Base-by-base conservation (phyloP, 192 early-diverging fungal genomes). In the Dissophora ornata region DNA sequence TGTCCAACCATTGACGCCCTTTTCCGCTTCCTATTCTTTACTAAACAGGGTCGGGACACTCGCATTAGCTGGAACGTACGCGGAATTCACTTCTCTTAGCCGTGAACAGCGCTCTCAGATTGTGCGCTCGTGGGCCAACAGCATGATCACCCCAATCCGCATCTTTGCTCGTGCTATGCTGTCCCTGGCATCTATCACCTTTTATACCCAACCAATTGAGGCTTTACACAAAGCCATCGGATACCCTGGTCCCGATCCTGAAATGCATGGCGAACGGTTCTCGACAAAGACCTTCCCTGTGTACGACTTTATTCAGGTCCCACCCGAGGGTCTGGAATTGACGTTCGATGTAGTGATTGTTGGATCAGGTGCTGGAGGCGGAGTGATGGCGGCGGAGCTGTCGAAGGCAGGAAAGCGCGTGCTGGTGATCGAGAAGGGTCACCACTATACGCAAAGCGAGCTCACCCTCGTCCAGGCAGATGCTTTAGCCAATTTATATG, bases 381-480 rank as follows among this genome's bases (percentile, higher is more conserved):
- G 89, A 46, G 86, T 90, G 2, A 66, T 82, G 45, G 93, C 93
- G 4, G 87, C 84, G 6, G 84, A 89, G 47, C 84, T 94, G 9
- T 74, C 91, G 0, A 73, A 81, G 58, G 83, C 84, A 19, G 93
- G 91, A 2, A 83, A 91, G 66, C 79, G 67, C 1, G 91, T 94
- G 7, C 40, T 94, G 16, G 87, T 94, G 5, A 60, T 93, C 18
- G 93, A 94, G 71, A 94, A 93, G 71, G 91, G 86, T 9, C 64
- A 78, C 9, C 89, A 91, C 73, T 61, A 79, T 34, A 81, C 84
- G 41, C 86, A 83, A 28, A 53, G 66, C 11, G 88, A 91, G 10
- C 56, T 91, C 8, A 56, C 65, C 4, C 74, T 84, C 29, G 81
- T 73, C 36, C 89, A 91, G 64, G 16, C 62, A 13, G 77, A 86